Conservation (phyloP, 1,139 yeast genomes). For the Geotrichum phurueaensis region DNA sequence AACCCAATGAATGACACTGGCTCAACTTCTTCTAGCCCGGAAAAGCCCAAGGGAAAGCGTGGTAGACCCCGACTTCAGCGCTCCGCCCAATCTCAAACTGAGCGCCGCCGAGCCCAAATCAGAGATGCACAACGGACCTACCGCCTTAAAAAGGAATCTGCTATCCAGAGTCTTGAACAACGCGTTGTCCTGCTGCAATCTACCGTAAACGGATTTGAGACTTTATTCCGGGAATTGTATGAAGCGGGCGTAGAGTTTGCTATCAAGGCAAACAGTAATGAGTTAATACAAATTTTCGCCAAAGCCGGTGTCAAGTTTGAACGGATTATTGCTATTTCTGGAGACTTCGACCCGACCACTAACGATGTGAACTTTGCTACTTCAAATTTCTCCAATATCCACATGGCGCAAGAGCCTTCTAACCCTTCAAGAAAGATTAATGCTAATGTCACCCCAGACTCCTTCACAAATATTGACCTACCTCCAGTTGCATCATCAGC, state of each 20-base stretch:
- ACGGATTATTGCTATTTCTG: background rate
- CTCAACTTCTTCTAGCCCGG: background rate
- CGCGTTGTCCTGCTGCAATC: slow-evolving; percentile 12
- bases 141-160: slow-evolving; percentile 18
- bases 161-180: slow-evolving; percentile 11
- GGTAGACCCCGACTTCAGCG: slow-evolving; percentile 18
- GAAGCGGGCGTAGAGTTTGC: slow-evolving; percentile 17
- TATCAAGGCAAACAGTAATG: slow-evolving; percentile 1
- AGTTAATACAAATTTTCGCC: slow-evolving; percentile 14
- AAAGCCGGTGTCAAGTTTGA: slow-evolving; percentile 14
- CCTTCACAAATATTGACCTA: background rate
- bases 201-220: slow-evolving; percentile 8
- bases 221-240: slow-evolving; percentile 12
- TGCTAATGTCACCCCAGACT: background rate
- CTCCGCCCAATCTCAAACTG: slow-evolving; percentile 16
- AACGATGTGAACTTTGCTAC: background rate
- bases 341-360: background rate
- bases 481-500: background rate
- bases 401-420: background rate
- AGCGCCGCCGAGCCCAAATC: slow-evolving; percentile 20
- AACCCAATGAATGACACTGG: background rate
- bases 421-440: background rate
- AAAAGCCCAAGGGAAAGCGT: slow-evolving; percentile 15
- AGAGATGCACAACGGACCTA: slow-evolving; percentile 19
- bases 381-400: background rate